These are phyloP conservation scores for Leccinum longicurvipes DNA, from an alignment of 768 basidiomycete genomes.

Conservation along the genomic window DNA sequence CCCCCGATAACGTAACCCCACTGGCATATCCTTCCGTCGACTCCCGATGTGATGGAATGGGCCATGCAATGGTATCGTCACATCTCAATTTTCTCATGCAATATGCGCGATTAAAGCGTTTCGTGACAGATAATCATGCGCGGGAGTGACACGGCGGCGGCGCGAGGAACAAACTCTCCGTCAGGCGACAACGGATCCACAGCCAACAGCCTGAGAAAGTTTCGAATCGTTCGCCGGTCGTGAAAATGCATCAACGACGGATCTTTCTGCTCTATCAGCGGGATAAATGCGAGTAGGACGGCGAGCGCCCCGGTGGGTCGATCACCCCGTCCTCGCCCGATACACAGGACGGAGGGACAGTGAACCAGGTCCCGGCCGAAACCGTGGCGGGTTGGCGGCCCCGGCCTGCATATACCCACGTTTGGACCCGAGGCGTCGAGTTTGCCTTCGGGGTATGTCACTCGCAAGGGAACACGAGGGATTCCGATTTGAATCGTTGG, in stretches of 20 bases:
- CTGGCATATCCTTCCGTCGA: neutral
- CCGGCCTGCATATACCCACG: neutral
- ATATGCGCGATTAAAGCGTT: slow-evolving; percentile 1
- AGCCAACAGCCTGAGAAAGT: neutral
- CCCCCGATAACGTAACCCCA: neutral
- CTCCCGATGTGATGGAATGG: neutral
- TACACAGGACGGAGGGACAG: too few relatives aligned
- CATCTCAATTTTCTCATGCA: neutral
- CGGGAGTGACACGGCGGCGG: neutral
- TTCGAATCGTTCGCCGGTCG: neutral
- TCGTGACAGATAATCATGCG: neutral
- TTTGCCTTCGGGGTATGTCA: neutral
- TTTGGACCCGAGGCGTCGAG: neutral
- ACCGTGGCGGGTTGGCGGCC: neutral
- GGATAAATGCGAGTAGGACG: neutral
- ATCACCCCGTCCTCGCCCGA: neutral
- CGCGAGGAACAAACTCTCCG: neutral
- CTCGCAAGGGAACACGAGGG: neutral
- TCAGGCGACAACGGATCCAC: neutral
- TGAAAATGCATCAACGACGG: neutral
- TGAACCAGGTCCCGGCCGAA: neutral
- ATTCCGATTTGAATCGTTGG: neutral
- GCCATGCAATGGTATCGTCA: neutral
- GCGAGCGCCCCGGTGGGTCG: neutral
- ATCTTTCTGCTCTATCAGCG: neutral